Base-by-base conservation (phyloP, 2,329 filamentous ascomycete genomes). In the Claviceps pazoutovae region DNA sequence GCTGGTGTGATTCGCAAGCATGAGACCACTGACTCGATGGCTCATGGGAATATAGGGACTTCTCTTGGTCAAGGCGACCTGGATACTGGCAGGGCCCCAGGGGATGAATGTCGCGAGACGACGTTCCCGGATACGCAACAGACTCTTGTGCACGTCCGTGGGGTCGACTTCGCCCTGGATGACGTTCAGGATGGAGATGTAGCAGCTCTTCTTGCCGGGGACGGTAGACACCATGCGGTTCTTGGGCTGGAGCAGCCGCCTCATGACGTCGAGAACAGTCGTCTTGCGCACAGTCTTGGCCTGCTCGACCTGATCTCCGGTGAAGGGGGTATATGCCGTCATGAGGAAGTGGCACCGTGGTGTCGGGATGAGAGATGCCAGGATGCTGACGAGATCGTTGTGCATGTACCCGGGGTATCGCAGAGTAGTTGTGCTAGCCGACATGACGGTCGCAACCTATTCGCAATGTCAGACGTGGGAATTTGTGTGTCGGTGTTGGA, bases 391-490 rank as follows among this genome's bases (percentile, higher is more conserved):
- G 16, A 98, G 83, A 65, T 98, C 93, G 68, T 98, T 98, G 74
- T 98, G 93, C 93, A 98, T 98, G 71, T 98, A 98, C 41, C 93
- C 93, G 1, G 93, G 93, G 66, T 98, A 98, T 64, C 93, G 81
- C 49, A 98, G 80, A 2, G 94, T 96, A 9, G 91, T 97, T 4
- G 93, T 98, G 64, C 88, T 94, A 41, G 93, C 93, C 38, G 90
- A 96, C 93, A 98, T 98, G 66, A 98, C 94, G 1, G 94, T 98
- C 7, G 89, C 93, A 4, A 93, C 78, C 80, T 85, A 47, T 7
- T 17, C 2, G 14, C 8, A 23, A 34, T 34, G 9, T 34, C 1
- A 34, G 30, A 34, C 30, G 8, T 30, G 26, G 8, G 26, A 30
- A 30, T 9, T 4, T 30, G n/a, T 42, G 39, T 42, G 42, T 44